Evolutionary conservation across 129 eudicot genomes (phyloP), one percentile per base, ranked within the genome.

Genomic region (Arctium lappa): DNA sequence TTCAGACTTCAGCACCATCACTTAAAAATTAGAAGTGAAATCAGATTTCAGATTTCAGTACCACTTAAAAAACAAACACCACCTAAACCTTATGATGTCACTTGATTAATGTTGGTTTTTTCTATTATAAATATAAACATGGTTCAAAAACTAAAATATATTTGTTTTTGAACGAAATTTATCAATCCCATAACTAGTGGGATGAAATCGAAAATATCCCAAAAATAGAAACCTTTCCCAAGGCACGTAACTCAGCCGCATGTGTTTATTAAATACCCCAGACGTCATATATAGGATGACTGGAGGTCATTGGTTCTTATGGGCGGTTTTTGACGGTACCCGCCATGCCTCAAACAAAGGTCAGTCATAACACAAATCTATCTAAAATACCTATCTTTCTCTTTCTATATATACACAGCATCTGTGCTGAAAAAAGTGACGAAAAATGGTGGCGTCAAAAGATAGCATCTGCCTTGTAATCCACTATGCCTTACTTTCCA

Each of bases 291-390:
- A 33, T 6, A 79, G 74, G 80, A 44, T 33, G 86, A 75, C 79
- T n/a, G 2, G 77, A 82, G 56, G 40, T 4, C 79, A 85, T 81
- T 80, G 88, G 84, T 38, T 73, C 33, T 30, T 22, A 69, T 76
- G 85, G 85, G 81, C 88, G 87, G 83, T 72, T 68, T 31, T 65
- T 79, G 86, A 50, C 82, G 36, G 6, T 27, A 60, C 56, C 81
- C 40, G 72, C 32, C 82, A 46, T 34, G 72, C 56, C 75, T 8
- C 31, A 18, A 32, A 22, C 27, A 22, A 22, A 22, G 27, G 27
- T 22, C 15, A 6, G 6, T 50, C 56, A 27, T 70, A 37, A 32
- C 36, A 33, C 40, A 22, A 22, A 22, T 8, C 31, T 65, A 65
- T 30, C 65, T 13, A 2, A 1, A 33, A 1, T 37, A 18, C 13